A percentile compares a stretch with the other conserved stretches of the same genome.
Evolutionary conservation across 768 basidiomycete species (phyloP).

Genomic region (Serpula lacrymans): DNA sequence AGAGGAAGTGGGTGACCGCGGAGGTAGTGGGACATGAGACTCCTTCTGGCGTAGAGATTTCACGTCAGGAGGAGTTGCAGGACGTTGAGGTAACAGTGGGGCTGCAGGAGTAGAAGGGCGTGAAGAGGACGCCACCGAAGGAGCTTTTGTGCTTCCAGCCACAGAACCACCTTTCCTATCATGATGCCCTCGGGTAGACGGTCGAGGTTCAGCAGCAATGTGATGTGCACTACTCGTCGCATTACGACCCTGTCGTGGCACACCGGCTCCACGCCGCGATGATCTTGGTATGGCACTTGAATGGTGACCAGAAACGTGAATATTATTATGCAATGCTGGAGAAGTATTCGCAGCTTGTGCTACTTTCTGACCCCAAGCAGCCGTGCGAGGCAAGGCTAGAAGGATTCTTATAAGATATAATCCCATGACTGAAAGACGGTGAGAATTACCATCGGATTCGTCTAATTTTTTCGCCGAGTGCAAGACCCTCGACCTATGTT

Average conservation of each 20-base stretch:
- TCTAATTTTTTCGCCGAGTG: conserved; percentile 56
- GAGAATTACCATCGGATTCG: conserved; percentile 46
- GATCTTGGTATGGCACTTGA: too few species aligned
- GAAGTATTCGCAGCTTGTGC: too few species aligned
- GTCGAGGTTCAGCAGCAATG: conserved; percentile 30
- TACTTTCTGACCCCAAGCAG: conserved; percentile 58
- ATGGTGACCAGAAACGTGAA: too few species aligned
- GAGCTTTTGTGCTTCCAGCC: conserved; percentile 33
- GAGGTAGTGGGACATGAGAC: conserved; percentile 34
- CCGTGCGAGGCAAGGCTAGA: conserved; percentile 62
- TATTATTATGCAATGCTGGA: too few species aligned
- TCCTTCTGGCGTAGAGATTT: conserved; percentile 40
- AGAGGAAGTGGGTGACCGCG: conserved; percentile 45
- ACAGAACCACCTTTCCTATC: conserved; percentile 42
- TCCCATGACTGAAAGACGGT: conserved; percentile 8
- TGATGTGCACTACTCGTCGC: conserved; percentile 24
- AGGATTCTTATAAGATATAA: conserved; percentile 9
- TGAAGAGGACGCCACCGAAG: conserved; percentile 49
- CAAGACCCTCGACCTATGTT: conserved; percentile 54
- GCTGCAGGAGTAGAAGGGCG: conserved; percentile 55
- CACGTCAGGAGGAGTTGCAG: conserved; percentile 43
- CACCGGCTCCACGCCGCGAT: conserved; percentile 41
- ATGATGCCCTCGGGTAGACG: conserved; percentile 30
- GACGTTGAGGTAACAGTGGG: conserved; percentile 34
- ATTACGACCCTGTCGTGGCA: conserved; percentile 47